Evolutionary conservation across 306 rosid genomes (phyloP).

Genomic region (Fragaria ananassa): DNA sequence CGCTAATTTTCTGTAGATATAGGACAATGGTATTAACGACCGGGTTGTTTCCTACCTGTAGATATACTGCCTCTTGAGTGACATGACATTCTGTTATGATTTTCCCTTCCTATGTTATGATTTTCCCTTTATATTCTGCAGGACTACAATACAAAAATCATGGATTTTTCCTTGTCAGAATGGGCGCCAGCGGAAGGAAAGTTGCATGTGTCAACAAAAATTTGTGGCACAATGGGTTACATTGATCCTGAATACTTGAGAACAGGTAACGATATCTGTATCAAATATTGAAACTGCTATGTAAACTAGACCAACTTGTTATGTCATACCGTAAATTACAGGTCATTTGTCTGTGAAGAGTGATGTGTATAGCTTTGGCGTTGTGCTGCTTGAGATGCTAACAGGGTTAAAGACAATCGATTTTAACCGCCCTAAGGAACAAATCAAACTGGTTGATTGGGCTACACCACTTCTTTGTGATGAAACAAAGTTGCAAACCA

Average conservation of each 20-base stretch:
- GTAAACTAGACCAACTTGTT: not conserved
- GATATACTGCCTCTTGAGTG: too few species aligned
- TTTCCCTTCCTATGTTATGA: not conserved
- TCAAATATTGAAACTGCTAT: not conserved
- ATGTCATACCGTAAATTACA: constrained; percentile 25
- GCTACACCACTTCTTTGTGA: constrained; percentile 42
- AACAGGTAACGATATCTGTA: constrained; percentile 51
- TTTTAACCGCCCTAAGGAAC: constrained; percentile 29
- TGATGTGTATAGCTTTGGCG: constrained; percentile 89
- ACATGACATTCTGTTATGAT: not conserved
- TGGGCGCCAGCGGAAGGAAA: constrained; percentile 62
- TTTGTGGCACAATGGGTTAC: constrained; percentile 75
- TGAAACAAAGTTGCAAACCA: constrained; percentile 38
- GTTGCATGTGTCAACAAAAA: constrained; percentile 64
- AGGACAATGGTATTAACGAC: not conserved
- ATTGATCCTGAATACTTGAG: constrained; percentile 77
- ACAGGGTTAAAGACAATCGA: constrained; percentile 65
- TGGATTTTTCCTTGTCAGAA: constrained; percentile 81
- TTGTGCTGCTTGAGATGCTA: constrained; percentile 72
- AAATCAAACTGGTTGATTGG: constrained; percentile 65
- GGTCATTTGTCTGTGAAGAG: constrained; percentile 84
- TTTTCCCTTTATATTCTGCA: constrained; percentile 17
- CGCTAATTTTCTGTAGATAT: not conserved
- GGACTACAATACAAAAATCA: constrained; percentile 68
- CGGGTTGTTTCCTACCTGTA: not conserved